Conservation (phyloP, 495 filamentous ascomycete genomes). For the Sordaria brevicollis region DNA sequence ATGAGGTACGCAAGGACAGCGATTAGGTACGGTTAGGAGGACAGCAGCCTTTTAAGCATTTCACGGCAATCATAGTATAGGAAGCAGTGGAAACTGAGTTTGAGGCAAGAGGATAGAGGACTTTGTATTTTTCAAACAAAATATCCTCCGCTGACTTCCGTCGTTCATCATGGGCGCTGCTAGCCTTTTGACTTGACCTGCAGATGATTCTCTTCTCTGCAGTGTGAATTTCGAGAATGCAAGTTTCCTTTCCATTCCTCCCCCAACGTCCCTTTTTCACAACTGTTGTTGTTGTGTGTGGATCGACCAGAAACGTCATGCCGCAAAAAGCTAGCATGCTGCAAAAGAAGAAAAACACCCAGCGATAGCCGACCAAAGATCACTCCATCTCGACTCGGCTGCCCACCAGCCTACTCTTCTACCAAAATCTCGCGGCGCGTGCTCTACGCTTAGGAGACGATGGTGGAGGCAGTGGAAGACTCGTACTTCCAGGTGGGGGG, state of each 20-base stretch:
- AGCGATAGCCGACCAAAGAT: slow-evolving; percentile 3
- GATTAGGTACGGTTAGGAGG: not conserved
- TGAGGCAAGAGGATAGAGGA: not conserved
- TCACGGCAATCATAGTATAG: not conserved
- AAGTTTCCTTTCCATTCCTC: slow-evolving; percentile 26
- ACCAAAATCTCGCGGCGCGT: not conserved
- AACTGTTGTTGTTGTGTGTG: slow-evolving; percentile 1
- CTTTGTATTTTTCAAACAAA: not conserved
- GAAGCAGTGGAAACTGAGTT: not conserved
- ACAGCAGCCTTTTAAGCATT: not conserved
- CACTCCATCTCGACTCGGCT: slow-evolving; percentile 6
- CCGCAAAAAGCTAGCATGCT: slow-evolving; percentile 4
- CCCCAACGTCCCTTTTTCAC: slow-evolving; percentile 12
- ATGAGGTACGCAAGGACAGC: too few relatives aligned
- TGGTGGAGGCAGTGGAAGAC: slow-evolving; percentile 53
- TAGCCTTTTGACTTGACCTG: not conserved
- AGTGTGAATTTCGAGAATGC: slow-evolving; percentile 17
- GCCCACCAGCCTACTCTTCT: not conserved
- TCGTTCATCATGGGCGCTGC: not conserved
- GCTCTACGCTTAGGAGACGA: slow-evolving; percentile 46
- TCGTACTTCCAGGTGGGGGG: slow-evolving; percentile 98
- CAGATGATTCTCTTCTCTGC: slow-evolving; percentile 2
- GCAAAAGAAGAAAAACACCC: slow-evolving; percentile 10
- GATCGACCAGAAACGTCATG: not conserved
- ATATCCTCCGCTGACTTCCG: not conserved